phyloP scores from a whole-genome alignment of 768 basidiomycete genomes.

The Obba rivulosa region DNA sequence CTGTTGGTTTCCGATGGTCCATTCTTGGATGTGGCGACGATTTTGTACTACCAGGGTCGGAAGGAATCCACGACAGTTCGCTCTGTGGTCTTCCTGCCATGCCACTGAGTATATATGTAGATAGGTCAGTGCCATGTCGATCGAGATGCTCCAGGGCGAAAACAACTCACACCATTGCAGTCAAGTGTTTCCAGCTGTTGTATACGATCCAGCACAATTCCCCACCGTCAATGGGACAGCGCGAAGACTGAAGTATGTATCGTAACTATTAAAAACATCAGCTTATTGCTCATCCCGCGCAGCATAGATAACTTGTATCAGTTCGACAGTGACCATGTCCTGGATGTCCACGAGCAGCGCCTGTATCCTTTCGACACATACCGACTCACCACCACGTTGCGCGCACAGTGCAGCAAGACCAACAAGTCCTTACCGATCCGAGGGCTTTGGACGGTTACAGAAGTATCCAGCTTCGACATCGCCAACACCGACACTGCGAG shows the following conservation, averaged over 20 bases:
- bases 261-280: background rate
- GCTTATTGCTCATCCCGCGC: background rate
- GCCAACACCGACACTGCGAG: constrained; percentile 16
- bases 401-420: constrained; percentile 27
- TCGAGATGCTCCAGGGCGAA: too few species aligned
- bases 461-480: constrained; percentile 44
- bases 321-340: constrained; percentile 51
- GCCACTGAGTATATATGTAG: constrained; percentile 41
- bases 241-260: constrained; percentile 34
- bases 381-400: constrained; percentile 42
- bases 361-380: constrained; percentile 58
- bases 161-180: constrained; percentile 18
- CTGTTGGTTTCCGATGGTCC: constrained; percentile 51
- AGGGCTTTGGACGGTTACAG: constrained; percentile 36
- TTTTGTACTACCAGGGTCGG: constrained; percentile 40
- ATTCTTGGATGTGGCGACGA: constrained; percentile 46
- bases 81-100: constrained; percentile 43
- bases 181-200: constrained; percentile 29
- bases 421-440: constrained; percentile 38
- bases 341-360: constrained; percentile 49
- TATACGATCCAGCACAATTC: constrained; percentile 43
- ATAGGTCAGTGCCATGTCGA: constrained; percentile 33
- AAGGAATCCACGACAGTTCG: constrained; percentile 39
- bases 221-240: constrained; percentile 38
- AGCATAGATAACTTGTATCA: constrained; percentile 53